Conservation (phyloP, 768 basidiomycete species). For the Termitomyces sp. region DNA sequence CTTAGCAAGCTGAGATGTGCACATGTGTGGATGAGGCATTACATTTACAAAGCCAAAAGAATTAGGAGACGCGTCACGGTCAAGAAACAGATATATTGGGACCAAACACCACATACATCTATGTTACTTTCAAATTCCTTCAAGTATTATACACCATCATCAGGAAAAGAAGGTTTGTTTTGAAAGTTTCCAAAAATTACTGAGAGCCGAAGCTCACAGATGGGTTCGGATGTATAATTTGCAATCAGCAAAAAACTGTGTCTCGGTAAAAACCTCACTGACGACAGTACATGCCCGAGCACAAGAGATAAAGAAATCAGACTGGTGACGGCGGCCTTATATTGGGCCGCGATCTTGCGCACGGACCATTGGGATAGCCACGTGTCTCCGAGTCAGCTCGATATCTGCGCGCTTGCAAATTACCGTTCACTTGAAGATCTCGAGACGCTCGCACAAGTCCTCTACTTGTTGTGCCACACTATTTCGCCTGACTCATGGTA, state of each 20-base stretch:
- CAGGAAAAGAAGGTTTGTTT: too few species aligned
- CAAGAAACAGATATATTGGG: too few species aligned
- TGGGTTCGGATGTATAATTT: constrained; percentile 97
- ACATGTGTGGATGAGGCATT: too few species aligned
- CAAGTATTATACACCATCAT: background rate
- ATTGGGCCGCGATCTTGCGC: constrained; percentile 32
- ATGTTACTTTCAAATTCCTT: background rate
- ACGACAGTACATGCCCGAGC: constrained; percentile 94
- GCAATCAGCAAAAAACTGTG: constrained; percentile 95
- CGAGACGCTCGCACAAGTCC: too few species aligned
- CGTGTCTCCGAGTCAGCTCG: background rate
- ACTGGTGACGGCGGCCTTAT: constrained; percentile 26
- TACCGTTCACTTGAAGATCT: too few species aligned
- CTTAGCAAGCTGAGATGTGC: too few species aligned
- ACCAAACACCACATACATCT: too few species aligned
- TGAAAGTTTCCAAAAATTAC: constrained; percentile 83
- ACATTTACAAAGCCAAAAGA: too few species aligned
- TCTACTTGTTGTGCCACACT: too few species aligned
- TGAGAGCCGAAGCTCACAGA: constrained; percentile 83
- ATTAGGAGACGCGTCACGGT: background rate
- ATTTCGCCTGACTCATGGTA: too few species aligned
- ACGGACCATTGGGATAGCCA: constrained; percentile 42
- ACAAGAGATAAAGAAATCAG: constrained; percentile 67
- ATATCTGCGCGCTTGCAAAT: too few species aligned
- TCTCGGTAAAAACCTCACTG: constrained; percentile 95